Evolutionary conservation across 345 rosid species (phyloP).

Genomic region (Cardiospermum halicacabum): DNA sequence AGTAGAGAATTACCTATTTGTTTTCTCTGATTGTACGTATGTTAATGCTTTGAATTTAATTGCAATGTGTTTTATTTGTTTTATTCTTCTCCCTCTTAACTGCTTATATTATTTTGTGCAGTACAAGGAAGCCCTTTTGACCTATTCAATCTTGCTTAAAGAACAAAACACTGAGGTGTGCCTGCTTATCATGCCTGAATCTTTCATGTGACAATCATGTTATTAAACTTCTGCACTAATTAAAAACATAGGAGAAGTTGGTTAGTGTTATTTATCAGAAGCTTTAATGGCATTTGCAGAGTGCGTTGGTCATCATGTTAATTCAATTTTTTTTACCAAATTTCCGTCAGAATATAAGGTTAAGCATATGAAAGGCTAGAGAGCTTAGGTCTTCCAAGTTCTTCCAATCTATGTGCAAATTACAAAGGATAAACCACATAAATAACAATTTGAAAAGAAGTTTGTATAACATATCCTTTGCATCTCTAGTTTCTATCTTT

Average conservation of each 20-base stretch:
- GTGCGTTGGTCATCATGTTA: neutral
- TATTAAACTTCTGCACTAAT: neutral
- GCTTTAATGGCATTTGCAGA: neutral
- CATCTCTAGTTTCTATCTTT: neutral
- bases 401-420: neutral
- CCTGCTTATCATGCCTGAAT: conserved; percentile 8
- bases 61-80: neutral
- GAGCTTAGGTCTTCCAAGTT: neutral
- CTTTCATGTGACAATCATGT: neutral
- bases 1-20: neutral
- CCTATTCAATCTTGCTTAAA: conserved; percentile 78
- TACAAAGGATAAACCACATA: neutral
- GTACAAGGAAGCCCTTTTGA: conserved; percentile 91
- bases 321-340: neutral
- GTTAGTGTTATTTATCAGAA: neutral
- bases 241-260: neutral
- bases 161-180: conserved; percentile 63
- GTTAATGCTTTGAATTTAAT: neutral
- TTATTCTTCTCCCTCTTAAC: neutral
- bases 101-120: conserved; percentile 26
- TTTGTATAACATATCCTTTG: neutral
- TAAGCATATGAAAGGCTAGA: neutral
- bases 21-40: too few species aligned
- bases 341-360: neutral
- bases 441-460: neutral